Base-by-base conservation (phyloP, 441 rosid genomes). In the Hura crepitans region DNA sequence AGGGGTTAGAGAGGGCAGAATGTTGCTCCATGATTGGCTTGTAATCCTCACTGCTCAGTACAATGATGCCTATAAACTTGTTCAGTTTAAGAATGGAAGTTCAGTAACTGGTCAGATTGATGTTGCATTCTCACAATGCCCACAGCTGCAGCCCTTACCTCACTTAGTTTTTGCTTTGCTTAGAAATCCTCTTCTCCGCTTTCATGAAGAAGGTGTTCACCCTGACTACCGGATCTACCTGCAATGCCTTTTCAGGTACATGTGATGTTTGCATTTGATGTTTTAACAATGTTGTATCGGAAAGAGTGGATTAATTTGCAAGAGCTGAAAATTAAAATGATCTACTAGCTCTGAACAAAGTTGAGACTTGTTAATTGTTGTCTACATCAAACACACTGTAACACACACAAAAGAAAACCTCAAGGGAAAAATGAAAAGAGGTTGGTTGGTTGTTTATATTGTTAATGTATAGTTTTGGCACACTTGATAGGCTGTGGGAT, bases 181-280 rank as follows among this genome's bases (percentile, higher is more conserved):
- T 53, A 87, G 97, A 64, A 92, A 90, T 67, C 97, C 96, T 65
- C 93, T 95, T 79, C 91, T 90, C 55, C 94, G 89, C 72, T 87
- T 90, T 78, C 97, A 95, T 71, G 98, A 95, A 86, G 97, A 95
- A 88, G 99, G 97, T 62, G 98, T 92, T 65, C 99, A 95, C 78
- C 99, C 97, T 54, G 96, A 95, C 77, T 90, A 87, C 76, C 83
- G 95, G 75, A 92, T 95, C 79, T 92, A 90, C 79, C 77, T 95
- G 73, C 99, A 90, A 72, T 95, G 97, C 82, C 99, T 95, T 80
- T 92, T 89, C 86, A 92, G 98, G 98, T 95, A 87, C 66, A 67
- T 59, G 28, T 27, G 39, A 62, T 73, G 33, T 61, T 70, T 50
- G 11, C 22, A 8, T 43, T 54, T 57, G 42, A 47, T 61, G n/a